A percentile compares a stretch with the other conserved stretches of the same genome.
phyloP scores from a whole-genome alignment of 1,139 yeast genomes.

The Geotrichum histeridarum region DNA sequence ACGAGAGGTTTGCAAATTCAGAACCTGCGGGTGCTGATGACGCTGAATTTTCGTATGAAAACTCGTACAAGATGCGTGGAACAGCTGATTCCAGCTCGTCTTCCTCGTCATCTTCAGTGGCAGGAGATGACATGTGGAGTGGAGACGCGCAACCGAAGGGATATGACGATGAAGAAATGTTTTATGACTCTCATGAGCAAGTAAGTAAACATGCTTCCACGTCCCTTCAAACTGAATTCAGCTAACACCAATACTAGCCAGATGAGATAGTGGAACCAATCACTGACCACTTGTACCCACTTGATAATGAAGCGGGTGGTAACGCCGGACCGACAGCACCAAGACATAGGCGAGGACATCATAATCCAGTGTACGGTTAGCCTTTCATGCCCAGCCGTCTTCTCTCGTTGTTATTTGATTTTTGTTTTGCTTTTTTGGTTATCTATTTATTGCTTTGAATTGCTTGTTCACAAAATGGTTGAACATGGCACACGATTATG shows the following conservation, averaged over 20 bases:
- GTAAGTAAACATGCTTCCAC: not conserved
- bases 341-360: slow-evolving; percentile 23
- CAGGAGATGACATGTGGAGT: slow-evolving; percentile 30
- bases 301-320: slow-evolving; percentile 1
- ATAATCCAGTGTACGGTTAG: slow-evolving; percentile 23
- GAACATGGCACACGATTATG: not conserved
- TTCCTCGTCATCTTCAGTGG: slow-evolving; percentile 27
- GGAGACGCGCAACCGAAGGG: slow-evolving; percentile 21
- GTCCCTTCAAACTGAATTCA: not conserved
- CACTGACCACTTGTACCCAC: slow-evolving; percentile 9
- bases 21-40: slow-evolving; percentile 16
- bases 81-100: slow-evolving; percentile 28
- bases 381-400: not conserved
- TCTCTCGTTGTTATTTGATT: not conserved
- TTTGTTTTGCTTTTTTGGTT: not conserved
- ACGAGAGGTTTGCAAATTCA: slow-evolving; percentile 16
- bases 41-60: slow-evolving; percentile 19
- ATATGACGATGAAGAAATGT: slow-evolving; percentile 13
- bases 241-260: slow-evolving; percentile 13
- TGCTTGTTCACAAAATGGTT: not conserved
- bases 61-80: slow-evolving; percentile 14
- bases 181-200: slow-evolving; percentile 17
- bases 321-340: not conserved
- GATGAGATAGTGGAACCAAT: slow-evolving; percentile 12
- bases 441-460: not conserved